phyloP scores from a whole-genome alignment of 495 filamentous ascomycete species.

The Entonaema liquescens region DNA sequence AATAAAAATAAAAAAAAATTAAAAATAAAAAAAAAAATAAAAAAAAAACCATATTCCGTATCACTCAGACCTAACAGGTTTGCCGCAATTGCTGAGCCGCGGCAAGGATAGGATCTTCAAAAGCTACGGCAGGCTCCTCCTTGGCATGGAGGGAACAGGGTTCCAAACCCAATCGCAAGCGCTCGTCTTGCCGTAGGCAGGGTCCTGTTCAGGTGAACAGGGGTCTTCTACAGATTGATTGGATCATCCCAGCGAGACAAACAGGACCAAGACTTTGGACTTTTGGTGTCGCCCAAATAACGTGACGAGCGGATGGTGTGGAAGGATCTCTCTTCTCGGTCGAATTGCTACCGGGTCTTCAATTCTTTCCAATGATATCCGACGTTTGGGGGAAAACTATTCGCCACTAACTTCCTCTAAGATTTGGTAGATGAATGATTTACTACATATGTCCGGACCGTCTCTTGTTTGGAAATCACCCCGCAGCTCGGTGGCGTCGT shows the following conservation, averaged over 20 bases:
- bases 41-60: too few species aligned
- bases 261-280: slow-evolving; percentile 45
- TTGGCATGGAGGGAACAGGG: slow-evolving; percentile 39
- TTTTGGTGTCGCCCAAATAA: slow-evolving; percentile 52
- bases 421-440: slow-evolving; percentile 11
- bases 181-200: slow-evolving; percentile 45
- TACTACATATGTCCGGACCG: not conserved
- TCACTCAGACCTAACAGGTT: not conserved
- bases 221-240: slow-evolving; percentile 49
- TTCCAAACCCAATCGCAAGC: slow-evolving; percentile 48
- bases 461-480: slow-evolving; percentile 1
- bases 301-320: slow-evolving; percentile 54
- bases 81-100: slow-evolving; percentile 9
- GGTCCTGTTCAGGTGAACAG: slow-evolving; percentile 47
- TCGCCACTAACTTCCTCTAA: slow-evolving; percentile 3
- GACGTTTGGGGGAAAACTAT: slow-evolving; percentile 2
- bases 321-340: slow-evolving; percentile 42
- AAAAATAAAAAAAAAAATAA: not conserved
- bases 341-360: slow-evolving; percentile 25
- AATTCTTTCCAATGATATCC: slow-evolving; percentile 20
- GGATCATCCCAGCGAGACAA: slow-evolving; percentile 44
- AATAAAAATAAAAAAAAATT: too few species aligned
- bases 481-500: slow-evolving; percentile 13
- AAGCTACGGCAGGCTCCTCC: slow-evolving; percentile 44
- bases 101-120: slow-evolving; percentile 25